These are phyloP conservation scores for Epichloe hybrida DNA, from an alignment of 2,329 filamentous ascomycete species.

Conservation along the genomic window DNA sequence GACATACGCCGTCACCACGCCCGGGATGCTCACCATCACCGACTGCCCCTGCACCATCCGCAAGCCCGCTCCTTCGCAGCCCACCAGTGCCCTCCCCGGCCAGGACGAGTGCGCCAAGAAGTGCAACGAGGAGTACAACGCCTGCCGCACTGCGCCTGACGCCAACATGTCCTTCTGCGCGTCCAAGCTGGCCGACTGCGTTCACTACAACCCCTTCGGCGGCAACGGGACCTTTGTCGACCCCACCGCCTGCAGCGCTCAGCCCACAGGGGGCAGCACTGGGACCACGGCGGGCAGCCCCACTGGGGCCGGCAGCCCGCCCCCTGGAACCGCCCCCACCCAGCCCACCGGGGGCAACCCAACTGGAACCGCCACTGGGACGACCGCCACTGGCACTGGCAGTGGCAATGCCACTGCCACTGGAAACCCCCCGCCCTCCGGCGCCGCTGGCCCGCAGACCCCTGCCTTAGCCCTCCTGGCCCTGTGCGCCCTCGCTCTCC, in stretches of 20 bases:
- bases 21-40: neutral
- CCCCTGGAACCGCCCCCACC: neutral
- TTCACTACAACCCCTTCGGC: slow-evolving; percentile 14
- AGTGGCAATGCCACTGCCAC: too few species aligned
- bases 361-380: neutral
- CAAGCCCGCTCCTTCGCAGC: too few species aligned
- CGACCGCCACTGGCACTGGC: neutral
- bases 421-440: slow-evolving; percentile 1
- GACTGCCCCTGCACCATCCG: neutral
- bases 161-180: slow-evolving; percentile 14
- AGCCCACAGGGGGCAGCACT: neutral
- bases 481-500: slow-evolving; percentile 13
- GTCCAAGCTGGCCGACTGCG: slow-evolving; percentile 11
- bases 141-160: slow-evolving; percentile 9
- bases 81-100: neutral
- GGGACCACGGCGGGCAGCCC: too few species aligned
- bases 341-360: neutral
- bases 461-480: slow-evolving; percentile 13
- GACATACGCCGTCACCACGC: neutral
- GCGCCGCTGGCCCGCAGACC: slow-evolving; percentile 10
- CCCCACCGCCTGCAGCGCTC: slow-evolving; percentile 9
- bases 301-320: too few species aligned
- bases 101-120: slow-evolving; percentile 8
- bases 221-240: slow-evolving; percentile 4
- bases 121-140: slow-evolving; percentile 8